Evolutionary conservation across 768 basidiomycete species (phyloP), one percentile per base, ranked within the genome.

Genomic region (Kwoniella sp.): DNA sequence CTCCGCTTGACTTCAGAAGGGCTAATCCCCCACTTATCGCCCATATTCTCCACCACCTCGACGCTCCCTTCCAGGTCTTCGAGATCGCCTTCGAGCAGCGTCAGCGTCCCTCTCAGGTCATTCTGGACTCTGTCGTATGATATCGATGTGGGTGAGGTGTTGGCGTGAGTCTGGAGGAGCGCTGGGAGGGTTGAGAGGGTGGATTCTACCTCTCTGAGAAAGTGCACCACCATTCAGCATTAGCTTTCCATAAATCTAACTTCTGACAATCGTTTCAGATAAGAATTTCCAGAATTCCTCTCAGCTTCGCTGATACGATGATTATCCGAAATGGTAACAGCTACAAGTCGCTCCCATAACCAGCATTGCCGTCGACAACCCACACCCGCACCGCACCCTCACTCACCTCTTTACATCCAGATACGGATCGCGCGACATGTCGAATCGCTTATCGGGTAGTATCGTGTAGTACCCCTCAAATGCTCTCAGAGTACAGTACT

Each of bases 11-110:
- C 90, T 74, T 97, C 93, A 26, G 82, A 77, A 58, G 90, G 88
- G 48, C 88, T 86, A 51, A 98, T 84, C 7, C 92, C 91, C 79
- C 94, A 94, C 81, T 91, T 86, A 26, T 91, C 89, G 37, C 91
- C 93, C 0, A 88, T 89, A 12, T 87, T 86, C 76, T 95, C 94
- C 0, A 96, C 91, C 47, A 93, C 90, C 78, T 87, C 88, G 50
- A 98, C 93, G 74, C 91, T 93, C 75, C 92, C 92, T 55, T 96
- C 93, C n/a, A 98, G 82, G 77, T 93, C 93, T 66, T 93, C 91
- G 25, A 95, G 78, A 82, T 97, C 94, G 0, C 89, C 89, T 75
- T 93, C 91, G 28, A 97, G 82, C 1, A 88, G 82, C 0, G 87
- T 85, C 9, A 98, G 84, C 1, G 90, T 90, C 0, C 87, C 88